Base-by-base conservation (phyloP, 139 green algal species). In the Chlorella sp. region DNA sequence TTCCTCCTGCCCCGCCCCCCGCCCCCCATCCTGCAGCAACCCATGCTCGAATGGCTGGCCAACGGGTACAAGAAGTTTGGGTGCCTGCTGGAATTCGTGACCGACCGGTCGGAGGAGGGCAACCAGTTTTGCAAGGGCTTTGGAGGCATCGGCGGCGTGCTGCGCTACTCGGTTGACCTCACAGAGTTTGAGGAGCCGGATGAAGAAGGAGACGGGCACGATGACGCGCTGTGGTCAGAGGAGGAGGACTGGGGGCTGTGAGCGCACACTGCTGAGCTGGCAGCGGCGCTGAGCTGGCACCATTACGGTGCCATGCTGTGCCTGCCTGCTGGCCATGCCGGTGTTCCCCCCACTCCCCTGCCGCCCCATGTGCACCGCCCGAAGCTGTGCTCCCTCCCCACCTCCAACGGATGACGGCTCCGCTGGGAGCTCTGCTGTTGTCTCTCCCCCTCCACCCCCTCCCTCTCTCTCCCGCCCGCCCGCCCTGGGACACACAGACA, bases 31-130 rank as follows among this genome's bases (percentile, higher is more conserved):
- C 32, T n/a, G 86, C 86, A 90, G 86, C 82, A 91, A 66, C 92
- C 97, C 37, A 89, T 99, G 90, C 91, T 99, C 22, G 98, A 99
- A 93, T 99, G 98, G 98, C 93, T 99, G 32, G 98, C 98, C 34
- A 96, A 99, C 87, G 97, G 97, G 91, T 99, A 99, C 96, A 99
- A 99, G 90, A 98, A 98, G 91, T 99, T 99, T 93, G 98, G 98
- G 7, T 99, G 98, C 94, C 86, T 89, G 86, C 92, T 99, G 12
- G 98, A 99, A 93, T 99, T 99, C 92, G 92, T 99, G 30, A 99
- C 98, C 32, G 75, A 93, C 86, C 89, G 90, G 84, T 96, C 94
- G 12, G 95, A 99, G 89, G 98, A 99, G 90, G 98, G 98, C 61
- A 97, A 91, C 53, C 98, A 99, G 93, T 99, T 99, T 92, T 99